Base-by-base conservation (phyloP, 805 yeast species). In the Saturnispora diversa region DNA sequence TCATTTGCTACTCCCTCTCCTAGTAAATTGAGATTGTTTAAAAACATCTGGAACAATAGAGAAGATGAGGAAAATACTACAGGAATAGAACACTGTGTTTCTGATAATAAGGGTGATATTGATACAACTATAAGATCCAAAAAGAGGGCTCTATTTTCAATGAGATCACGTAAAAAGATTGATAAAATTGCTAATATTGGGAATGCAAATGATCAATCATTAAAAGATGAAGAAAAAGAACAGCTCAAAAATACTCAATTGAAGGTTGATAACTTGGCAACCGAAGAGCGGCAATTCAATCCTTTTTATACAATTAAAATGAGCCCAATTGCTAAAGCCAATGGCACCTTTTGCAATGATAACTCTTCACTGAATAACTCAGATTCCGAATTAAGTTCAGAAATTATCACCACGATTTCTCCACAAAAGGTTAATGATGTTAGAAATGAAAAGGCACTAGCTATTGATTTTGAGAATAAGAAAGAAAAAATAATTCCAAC, bases 121-220 rank as follows among this genome's bases (percentile, higher is more conserved):
- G 39, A 36, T 4, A 20, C 9, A 11, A 23, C 35, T 2, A 15
- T 27, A n/a, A 39, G 23, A 23, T 20, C 32, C 13, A 39, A 26
- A 31, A 32, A 33, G n/a, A 39, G 29, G 9, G 42, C 28, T 6
- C 32, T 39, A 15, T 39, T 39, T 26, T 32, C 37, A 6, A 26
- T 39, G 33, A 33, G 37, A 31, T 31, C 42, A n/a, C 42, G 42
- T 39, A 23, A 17, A 24, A 25, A 26, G 21, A 27, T 6, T 21
- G 39, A 27, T n/a, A 36, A 28, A 6, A 32, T 21, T 17, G 23
- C 9, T 13, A 8, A 13, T 7, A 16, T 16, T 10, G 31, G 3
- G 27, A 34, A 46, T 5, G 51, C 50, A 32, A 45, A 48, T 23
- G 52, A 48, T 12, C 33, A 42, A 32, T 43, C 32, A 39, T 31